These are phyloP conservation scores for Boletus vinaceobasis DNA, from an alignment of 768 basidiomycete species.

Conservation along the genomic window DNA sequence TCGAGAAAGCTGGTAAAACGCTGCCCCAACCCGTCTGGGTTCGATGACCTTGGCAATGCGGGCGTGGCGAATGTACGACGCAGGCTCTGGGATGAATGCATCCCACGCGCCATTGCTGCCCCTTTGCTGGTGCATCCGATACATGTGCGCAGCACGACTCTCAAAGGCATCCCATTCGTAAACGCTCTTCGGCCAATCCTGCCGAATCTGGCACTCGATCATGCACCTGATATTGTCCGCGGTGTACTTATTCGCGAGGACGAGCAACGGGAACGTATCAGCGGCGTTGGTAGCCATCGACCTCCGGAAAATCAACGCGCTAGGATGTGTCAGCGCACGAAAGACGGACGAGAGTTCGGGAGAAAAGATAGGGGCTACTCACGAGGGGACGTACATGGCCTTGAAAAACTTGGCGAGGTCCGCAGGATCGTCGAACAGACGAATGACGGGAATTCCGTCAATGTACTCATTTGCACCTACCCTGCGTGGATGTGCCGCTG, in stretches of 20 bases:
- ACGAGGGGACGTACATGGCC: background rate
- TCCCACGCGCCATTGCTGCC: background rate
- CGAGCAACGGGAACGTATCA: background rate
- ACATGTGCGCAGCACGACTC: background rate
- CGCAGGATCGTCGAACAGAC: background rate
- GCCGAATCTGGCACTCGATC: background rate
- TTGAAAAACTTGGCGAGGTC: background rate
- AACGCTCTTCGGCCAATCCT: background rate
- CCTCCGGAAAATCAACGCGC: background rate
- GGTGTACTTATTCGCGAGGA: constrained; percentile 1
- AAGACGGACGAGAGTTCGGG: background rate
- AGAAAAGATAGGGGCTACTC: background rate
- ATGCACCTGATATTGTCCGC: background rate
- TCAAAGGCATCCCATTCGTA: background rate
- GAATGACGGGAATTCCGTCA: background rate
- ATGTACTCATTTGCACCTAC: background rate
- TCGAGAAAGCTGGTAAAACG: background rate
- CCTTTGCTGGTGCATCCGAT: background rate
- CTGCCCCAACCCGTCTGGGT: background rate
- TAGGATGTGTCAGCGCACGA: background rate
- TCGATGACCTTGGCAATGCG: background rate
- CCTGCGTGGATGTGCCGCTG: no score
- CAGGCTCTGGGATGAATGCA: background rate
- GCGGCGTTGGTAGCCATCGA: background rate
- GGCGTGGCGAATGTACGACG: background rate